Conservation (phyloP, 2,329 filamentous ascomycete species). For the Magnaporthiopsis poae region DNA sequence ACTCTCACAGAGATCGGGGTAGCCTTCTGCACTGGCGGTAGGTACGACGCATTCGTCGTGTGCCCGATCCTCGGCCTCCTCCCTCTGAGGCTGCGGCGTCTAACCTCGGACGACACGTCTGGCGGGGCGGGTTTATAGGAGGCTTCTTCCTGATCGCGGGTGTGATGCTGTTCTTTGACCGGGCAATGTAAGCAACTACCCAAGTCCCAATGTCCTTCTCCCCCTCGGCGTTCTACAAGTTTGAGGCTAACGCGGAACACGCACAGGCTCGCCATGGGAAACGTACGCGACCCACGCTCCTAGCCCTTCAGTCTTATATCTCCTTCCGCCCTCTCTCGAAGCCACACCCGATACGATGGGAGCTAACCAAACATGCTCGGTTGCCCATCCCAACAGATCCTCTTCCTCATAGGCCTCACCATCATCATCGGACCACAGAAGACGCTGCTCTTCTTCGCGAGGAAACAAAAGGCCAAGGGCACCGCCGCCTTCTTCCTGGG, state of each 20-base stretch:
- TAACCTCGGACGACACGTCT: slow-evolving; percentile 13
- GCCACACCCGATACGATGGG: no score
- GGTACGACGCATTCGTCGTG: slow-evolving; percentile 30
- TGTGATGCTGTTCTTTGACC: slow-evolving; percentile 94
- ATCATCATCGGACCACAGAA: slow-evolving; percentile 90
- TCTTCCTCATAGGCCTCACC: slow-evolving; percentile 92
- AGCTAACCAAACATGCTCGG: slow-evolving; percentile 3
- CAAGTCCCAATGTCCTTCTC: not conserved
- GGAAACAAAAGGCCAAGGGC: slow-evolving; percentile 83
- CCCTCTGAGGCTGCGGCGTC: slow-evolving; percentile 4
- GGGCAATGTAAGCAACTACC: slow-evolving; percentile 69
- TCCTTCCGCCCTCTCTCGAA: not conserved
- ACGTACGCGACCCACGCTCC: slow-evolving; percentile 44
- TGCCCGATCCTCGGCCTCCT: no score
- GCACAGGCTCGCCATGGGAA: slow-evolving; percentile 87
- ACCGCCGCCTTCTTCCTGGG: slow-evolving; percentile 80
- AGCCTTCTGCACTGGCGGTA: slow-evolving; percentile 95
- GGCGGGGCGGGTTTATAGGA: slow-evolving; percentile 41
- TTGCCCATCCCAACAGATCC: slow-evolving; percentile 52
- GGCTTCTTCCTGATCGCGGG: slow-evolving; percentile 91
- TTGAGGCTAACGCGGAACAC: slow-evolving; percentile 3
- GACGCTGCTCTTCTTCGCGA: slow-evolving; percentile 87
- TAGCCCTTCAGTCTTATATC: slow-evolving; percentile 3
- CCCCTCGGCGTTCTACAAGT: slow-evolving; percentile 1
- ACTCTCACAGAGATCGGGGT: slow-evolving; percentile 74